A percentile compares a stretch with the other conserved stretches of the same genome.
Evolutionary conservation across 2,329 filamentous ascomycete species (phyloP).

Genomic region (Colletotrichum gigasporum): DNA sequence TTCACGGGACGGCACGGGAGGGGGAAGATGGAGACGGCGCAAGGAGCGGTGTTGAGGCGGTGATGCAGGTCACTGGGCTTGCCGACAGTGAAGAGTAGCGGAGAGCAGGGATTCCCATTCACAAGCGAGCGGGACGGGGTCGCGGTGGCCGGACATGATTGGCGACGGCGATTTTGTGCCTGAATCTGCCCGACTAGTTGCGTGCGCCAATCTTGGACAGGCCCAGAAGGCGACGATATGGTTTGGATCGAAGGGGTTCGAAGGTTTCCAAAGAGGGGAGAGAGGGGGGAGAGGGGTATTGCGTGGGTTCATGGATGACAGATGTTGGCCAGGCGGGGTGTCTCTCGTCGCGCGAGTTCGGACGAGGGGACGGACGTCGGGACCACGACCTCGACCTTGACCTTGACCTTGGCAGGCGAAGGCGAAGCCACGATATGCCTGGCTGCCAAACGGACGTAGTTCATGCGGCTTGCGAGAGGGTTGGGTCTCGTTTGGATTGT

Average conservation of each 20-base stretch:
- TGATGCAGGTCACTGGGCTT: slow-evolving; percentile 31
- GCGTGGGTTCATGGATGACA: neutral
- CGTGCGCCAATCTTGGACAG: slow-evolving; percentile 26
- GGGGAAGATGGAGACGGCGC: slow-evolving; percentile 12
- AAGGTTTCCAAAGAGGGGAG: slow-evolving; percentile 10
- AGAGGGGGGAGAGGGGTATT: neutral
- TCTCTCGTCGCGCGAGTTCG: neutral
- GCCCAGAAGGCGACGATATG: slow-evolving; percentile 6
- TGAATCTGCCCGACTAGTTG: slow-evolving; percentile 33
- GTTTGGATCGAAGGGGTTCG: slow-evolving; percentile 13
- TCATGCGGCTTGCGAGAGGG: slow-evolving; percentile 8
- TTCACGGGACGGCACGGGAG: slow-evolving; percentile 28
- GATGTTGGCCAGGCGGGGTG: neutral
- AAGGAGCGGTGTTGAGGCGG: slow-evolving; percentile 32
- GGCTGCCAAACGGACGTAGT: neutral
- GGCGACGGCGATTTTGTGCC: slow-evolving; percentile 25
- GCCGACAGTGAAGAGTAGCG: slow-evolving; percentile 26
- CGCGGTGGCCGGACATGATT: slow-evolving; percentile 16
- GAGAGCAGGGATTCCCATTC: slow-evolving; percentile 13
- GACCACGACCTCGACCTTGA: too few species aligned
- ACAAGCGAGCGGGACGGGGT: slow-evolving; percentile 16
- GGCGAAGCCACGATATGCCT: slow-evolving; percentile 12
- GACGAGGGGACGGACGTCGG: too few species aligned
- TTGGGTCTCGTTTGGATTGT: slow-evolving; percentile 22
- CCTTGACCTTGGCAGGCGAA: neutral